Base-by-base conservation (phyloP, 768 basidiomycete genomes). In the Leucocoprinus sp. region DNA sequence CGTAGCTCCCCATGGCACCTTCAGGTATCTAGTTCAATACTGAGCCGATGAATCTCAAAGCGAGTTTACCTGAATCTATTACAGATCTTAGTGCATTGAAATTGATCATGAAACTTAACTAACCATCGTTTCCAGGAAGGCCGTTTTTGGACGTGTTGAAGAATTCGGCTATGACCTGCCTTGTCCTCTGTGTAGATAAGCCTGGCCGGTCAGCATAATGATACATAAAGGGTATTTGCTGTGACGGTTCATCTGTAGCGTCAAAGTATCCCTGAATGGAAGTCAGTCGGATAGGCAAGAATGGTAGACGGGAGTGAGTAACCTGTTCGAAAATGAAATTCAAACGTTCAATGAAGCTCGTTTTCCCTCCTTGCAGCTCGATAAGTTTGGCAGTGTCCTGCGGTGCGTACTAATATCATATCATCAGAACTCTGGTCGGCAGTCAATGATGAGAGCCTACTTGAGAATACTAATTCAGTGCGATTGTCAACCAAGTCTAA, bases 161-260 rank as follows among this genome's bases (percentile, higher is more conserved):
- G 55, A 62, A 72, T 46, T 71, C 56, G 1, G 75, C 67, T 40
- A 81, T 73, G n/a, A 74, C 66, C 53, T 76, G 70, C 21, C 79
- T 60, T 23, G 76, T 71, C 14, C 72, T 60, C 52, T 75, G 74
- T 2, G 77, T 78, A 56, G 77, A 81, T 15, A 74, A 56, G 2
- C 77, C 78, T 0, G 80, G 79, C 2, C 66, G 63, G 55, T 80
- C 72, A 2, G 75, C 79, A 52, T 82, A 82, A 60, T 82, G 79
- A 53, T 80, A 81, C 79, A 81, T 81, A 58, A 71, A 79, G 0
- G 79, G 79, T 52, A 82, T 81, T 52, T 80, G 78, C 52, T 80
- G 77, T 2, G 78, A 80, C 0, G 79, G 79, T 52, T 82, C 80
- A 54, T 82, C 69, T 7, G 78, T 79, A 0, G 69, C 64, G 47